These are phyloP conservation scores for Cercospora citrullina DNA, from an alignment of 2,329 filamentous ascomycete genomes.

Conservation along the genomic window DNA sequence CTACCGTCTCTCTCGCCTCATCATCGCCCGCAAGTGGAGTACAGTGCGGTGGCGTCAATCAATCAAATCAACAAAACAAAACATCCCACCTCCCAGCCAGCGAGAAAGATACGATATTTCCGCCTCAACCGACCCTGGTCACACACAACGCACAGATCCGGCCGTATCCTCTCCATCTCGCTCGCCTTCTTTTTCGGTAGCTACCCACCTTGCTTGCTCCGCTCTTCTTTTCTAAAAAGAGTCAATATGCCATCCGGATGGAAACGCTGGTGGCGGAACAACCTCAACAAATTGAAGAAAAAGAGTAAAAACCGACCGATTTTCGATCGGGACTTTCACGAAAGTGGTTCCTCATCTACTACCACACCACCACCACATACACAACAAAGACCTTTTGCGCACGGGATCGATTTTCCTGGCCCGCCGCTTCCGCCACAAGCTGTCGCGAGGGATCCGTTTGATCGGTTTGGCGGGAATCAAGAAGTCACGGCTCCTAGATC, in stretches of 20 bases:
- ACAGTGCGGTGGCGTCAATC: neutral
- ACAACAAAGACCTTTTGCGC: constrained; percentile 6
- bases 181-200: constrained; percentile 5
- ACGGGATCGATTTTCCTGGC: neutral
- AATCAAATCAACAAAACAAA: neutral
- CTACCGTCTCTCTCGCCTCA: neutral
- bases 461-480: neutral
- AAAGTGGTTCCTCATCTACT: neutral
- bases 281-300: constrained; percentile 19
- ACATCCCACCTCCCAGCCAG: neutral
- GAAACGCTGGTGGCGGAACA: constrained; percentile 20
- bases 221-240: neutral
- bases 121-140: neutral
- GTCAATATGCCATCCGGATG: constrained; percentile 5
- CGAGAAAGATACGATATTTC: neutral
- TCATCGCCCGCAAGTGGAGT: neutral
- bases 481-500: neutral
- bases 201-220: neutral
- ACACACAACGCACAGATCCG: neutral
- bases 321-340: constrained; percentile 16
- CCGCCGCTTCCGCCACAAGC: constrained; percentile 4
- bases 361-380: neutral
- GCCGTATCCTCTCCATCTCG: neutral
- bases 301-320: constrained; percentile 14
- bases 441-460: constrained; percentile 11